Evolutionary conservation across 495 filamentous ascomycete genomes (phyloP), one percentile per base, ranked within the genome.

Genomic region (Chaetomium fimeti): DNA sequence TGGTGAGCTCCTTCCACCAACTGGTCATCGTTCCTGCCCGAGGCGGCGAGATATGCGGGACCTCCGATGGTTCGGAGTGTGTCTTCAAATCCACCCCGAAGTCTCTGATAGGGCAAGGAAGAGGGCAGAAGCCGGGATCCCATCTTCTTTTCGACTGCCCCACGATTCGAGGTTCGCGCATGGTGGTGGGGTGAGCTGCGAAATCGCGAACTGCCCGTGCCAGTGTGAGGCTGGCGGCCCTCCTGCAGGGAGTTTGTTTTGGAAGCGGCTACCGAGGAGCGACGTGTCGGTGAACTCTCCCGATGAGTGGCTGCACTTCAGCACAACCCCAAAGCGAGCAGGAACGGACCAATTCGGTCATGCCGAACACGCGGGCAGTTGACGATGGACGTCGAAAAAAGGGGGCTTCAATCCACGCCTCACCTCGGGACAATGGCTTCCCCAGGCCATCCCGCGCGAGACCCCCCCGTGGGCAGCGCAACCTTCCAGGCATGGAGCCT

Each of bases 271-370:
- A 24, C 25, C 40, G 40, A 43, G 3, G 16, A 18, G 57, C 57
- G 47, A 60, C 59, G 32, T 61, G 59, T 61, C 59, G 59, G 59
- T 52, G 59, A 61, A 48, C 48, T 25, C 38, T 61, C 59, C n/a
- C 43, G 36, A 29, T 25, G 47, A 52, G 27, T 53, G 59, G 48
- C 48, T 61, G 59, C 56, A 27, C 36, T 43, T 20, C 29, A 24
- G 29, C 29, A 5, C 29, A 42, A 24, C 8, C 20, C 24, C 11
- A 36, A 36, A 18, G 22, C 16, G 56, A n/a, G 4, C 16, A 9
- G 40, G 40, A 45, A 47, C 4, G n/a, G 57, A 12, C 53, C 53
- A 25, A 22, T 38, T 40, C n/a, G 24, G n/a, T 15, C n/a, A 40
- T 22, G 53, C 53, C 29, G 53, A 24, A 32, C 8, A 8, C n/a